phyloP scores from a whole-genome alignment of 371 early-diverging fungal genomes.

The Mortierella sp. region DNA sequence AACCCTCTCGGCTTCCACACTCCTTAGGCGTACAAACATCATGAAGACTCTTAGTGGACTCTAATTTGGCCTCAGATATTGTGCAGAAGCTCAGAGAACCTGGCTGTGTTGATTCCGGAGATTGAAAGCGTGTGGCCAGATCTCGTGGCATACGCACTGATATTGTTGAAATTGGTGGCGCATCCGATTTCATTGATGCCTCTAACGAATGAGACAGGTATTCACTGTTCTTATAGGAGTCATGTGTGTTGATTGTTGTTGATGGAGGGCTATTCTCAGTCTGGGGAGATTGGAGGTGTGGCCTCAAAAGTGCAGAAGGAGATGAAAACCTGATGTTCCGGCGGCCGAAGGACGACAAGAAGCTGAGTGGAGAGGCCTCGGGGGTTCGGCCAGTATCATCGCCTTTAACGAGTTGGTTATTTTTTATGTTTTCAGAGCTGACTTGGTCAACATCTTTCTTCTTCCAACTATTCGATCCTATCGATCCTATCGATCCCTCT shows the following conservation, averaged over 20 bases:
- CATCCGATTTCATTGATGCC: not conserved
- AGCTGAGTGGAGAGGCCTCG: not conserved
- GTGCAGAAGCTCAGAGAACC: not conserved
- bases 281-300: not conserved
- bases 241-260: not conserved
- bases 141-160: not conserved
- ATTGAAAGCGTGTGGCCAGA: not conserved
- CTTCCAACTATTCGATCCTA: slow-evolving; percentile 1
- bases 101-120: not conserved
- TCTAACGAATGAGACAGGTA: too few species aligned
- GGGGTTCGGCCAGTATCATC: not conserved
- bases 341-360: not conserved
- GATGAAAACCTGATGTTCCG: not conserved
- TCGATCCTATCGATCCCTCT: slow-evolving; percentile 3
- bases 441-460: not conserved
- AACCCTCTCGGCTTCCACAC: not conserved
- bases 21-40: not conserved
- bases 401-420: not conserved
- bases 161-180: slow-evolving; percentile 5
- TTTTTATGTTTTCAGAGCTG: not conserved
- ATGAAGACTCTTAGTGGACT: not conserved
- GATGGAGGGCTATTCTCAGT: not conserved
- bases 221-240: not conserved
- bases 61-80: not conserved
- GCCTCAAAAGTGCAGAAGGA: not conserved